Evolutionary conservation across 768 basidiomycete species (phyloP), one percentile per base, ranked within the genome.

Genomic region (Paxillus involutus): DNA sequence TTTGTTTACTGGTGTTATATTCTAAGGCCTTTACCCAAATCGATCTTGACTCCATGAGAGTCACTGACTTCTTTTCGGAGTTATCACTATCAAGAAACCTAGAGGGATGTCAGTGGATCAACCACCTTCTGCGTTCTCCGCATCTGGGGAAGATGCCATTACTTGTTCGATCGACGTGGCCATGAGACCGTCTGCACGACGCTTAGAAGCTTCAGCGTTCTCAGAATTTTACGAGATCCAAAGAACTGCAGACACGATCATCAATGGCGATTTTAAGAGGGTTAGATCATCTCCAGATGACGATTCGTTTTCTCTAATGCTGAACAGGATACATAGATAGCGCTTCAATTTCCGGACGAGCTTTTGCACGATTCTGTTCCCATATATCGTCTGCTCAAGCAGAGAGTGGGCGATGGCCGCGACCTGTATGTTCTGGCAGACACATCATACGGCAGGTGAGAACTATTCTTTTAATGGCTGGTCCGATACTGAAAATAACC

Each of bases 321-420:
- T 57, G 44, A 60, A 30, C 13, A 29, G 47, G 21, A 19, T 29
- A 13, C 35, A 24, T 62, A 94, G 88, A 82, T 94, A 47, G 92
- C 92, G 0, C 79, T 99, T 11, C 97, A 98, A 70, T 98, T 98
- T 61, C 96, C 97, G 0, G 97, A 99, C 68, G 91, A 96, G 66
- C 81, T 98, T 19, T 72, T 99, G 12, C 82, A 82, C 30, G 85
- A 90, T 59, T 93, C 93, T 1, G 94, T 98, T 14, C 85, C 86
- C 3, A 86, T 98, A 26, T 94, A 86, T 66, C 78, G 82, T 37
- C 66, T 73, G 4, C 77, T 99, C 35, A 89, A 86, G 64, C 64
- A 65, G 2, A 70, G 63, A 51, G 66, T 84, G 21, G 74, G 77
- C 43, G 47, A 59, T 1, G 67, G 45, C 17, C 75, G 74, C 47